Evolutionary conservation across 208 protist species (phyloP).

Genomic region (Naegleria gruberi): DNA sequence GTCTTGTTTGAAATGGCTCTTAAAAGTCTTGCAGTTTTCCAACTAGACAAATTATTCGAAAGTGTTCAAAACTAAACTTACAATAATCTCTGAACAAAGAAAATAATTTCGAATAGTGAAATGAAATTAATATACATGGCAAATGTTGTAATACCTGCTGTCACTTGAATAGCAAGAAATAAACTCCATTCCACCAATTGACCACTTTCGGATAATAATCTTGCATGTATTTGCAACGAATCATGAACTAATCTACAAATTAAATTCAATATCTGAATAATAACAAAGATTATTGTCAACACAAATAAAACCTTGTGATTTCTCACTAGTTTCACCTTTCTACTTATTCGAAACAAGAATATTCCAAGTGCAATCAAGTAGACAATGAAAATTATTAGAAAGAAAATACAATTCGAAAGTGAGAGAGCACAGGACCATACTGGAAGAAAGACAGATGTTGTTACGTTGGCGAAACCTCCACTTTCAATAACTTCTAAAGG

Average conservation of each 20-base stretch:
- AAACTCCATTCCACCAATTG: not conserved
- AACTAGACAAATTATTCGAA: not conserved
- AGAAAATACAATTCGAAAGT: not conserved
- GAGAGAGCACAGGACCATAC: not conserved
- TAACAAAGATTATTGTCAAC: not conserved
- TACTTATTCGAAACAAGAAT: not conserved
- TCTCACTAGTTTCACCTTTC: not conserved
- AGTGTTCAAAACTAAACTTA: not conserved
- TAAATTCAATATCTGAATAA: not conserved
- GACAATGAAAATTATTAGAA: not conserved
- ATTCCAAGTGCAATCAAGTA: not conserved
- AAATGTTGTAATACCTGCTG: not conserved
- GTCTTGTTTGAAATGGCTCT: not conserved
- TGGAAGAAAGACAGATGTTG: not conserved
- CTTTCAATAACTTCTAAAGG: too few relatives aligned
- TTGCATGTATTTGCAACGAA: not conserved
- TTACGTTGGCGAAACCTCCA: not conserved
- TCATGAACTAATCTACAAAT: not conserved
- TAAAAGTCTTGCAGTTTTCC: not conserved
- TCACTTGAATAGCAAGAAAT: not conserved
- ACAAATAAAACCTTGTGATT: not conserved
- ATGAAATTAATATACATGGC: not conserved
- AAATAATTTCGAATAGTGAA: not conserved
- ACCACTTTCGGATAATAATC: not conserved
- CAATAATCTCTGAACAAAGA: not conserved